Evolutionary conservation across 1,284 basidiomycete species (phyloP).

Genomic region (Rhodofomes roseus): DNA sequence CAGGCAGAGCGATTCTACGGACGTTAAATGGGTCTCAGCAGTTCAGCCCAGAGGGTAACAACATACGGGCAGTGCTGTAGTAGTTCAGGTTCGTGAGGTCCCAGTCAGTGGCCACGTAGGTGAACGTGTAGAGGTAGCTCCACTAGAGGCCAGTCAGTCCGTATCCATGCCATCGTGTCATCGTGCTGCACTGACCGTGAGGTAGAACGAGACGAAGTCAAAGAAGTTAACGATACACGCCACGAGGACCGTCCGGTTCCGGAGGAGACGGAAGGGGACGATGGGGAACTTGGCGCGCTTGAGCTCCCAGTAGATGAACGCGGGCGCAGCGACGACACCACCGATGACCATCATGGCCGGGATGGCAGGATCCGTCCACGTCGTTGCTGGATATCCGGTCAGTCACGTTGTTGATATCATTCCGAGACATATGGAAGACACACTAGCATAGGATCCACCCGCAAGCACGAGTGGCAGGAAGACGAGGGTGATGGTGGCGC

Average conservation of each 20-base stretch:
- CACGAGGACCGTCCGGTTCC: conserved; percentile 55
- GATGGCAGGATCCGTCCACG: background rate
- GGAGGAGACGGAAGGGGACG: conserved; percentile 51
- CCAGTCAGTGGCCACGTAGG: conserved; percentile 60
- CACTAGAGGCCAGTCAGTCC: background rate
- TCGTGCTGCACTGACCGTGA: conserved; percentile 31
- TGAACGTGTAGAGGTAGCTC: conserved; percentile 57
- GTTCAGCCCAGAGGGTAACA: background rate
- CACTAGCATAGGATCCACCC: conserved; percentile 24
- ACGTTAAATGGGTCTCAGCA: background rate
- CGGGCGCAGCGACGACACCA: conserved; percentile 42
- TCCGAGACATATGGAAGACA: background rate
- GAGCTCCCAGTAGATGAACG: conserved; percentile 47
- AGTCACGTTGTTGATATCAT: background rate
- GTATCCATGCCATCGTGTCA: background rate
- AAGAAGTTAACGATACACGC: conserved; percentile 66
- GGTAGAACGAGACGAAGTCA: conserved; percentile 69
- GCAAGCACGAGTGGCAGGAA: conserved; percentile 58
- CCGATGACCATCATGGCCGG: conserved; percentile 40
- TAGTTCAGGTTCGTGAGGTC: conserved; percentile 2
- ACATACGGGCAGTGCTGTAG: conserved; percentile 2
- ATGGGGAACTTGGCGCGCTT: conserved; percentile 48
- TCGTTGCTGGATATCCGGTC: background rate
- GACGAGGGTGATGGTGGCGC: conserved; percentile 47
- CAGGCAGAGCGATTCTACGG: background rate